Evolutionary conservation across 371 early-diverging fungal genomes (phyloP), one percentile per base, ranked within the genome.

Genomic region (Lichtheimia ornata): DNA sequence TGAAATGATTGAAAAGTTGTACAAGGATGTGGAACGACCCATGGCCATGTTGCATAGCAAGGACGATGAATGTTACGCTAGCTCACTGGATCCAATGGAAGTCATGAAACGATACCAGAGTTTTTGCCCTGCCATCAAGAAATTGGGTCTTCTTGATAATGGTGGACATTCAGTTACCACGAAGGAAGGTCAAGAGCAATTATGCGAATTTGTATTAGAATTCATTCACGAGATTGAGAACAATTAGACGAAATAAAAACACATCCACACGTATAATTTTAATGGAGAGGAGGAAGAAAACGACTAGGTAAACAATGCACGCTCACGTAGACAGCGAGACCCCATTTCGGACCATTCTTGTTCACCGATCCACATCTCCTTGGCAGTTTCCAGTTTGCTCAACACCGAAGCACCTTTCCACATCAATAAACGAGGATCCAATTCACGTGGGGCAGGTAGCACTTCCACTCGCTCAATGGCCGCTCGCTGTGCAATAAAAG

Each of bases 371-470:
- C 93, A 94, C 82, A 93, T 72, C 20, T 96, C 95, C 41, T 80
- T 84, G 2, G 89, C 84, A 40, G 81, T 78, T 24, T 95, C 96
- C 20, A 95, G 74, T 58, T 91, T 84, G 58, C 84, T 82, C 56
- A 94, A 71, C 4, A 96, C 94, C 4, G 91, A 84, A 0, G 84
- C 96, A 2, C 96, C 96, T 66, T 95, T 96, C 96, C 96, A 96
- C 7, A 88, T 88, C 53, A 96, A 64, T 44, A 91, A 69, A n/a
- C 92, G 77, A 6, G 94, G 91, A 57, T 96, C 96, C 52, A 96
- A 71, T 54, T 96, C 94, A 24, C 94, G 80, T 7, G 95, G 95
- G 5, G 92, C 84, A 5, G 90, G 88, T 41, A 92, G 65, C 1
- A 94, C 88, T 51, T 91, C 90, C 0, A 89, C 88, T 22, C 84